Percentiles rank a stretch among this genome's conserved stretches.
Conservation (phyloP, 2,329 filamentous ascomycete genomes). For the Botryotinia narcissicola region DNA sequence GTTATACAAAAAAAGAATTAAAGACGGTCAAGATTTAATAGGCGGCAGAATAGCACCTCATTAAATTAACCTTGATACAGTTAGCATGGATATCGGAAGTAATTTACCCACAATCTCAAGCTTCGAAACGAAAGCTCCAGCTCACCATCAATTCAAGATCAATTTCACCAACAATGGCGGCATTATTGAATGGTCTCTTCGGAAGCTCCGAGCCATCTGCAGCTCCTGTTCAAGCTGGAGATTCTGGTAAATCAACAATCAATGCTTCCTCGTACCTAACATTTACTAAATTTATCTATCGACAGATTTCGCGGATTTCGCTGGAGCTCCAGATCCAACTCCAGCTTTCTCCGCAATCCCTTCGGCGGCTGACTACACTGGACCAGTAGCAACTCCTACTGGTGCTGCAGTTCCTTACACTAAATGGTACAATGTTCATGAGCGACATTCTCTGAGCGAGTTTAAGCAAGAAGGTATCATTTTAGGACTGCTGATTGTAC, state of each 20-base stretch:
- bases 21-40: neutral
- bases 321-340: conserved; percentile 68
- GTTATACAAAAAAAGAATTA: neutral
- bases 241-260: conserved; percentile 55
- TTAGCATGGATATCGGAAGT: neutral
- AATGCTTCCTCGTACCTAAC: neutral
- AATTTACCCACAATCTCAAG: conserved; percentile 11
- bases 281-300: conserved; percentile 23
- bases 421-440: conserved; percentile 96
- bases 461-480: conserved; percentile 87
- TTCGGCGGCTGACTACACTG: conserved; percentile 47
- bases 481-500: conserved; percentile 67
- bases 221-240: conserved; percentile 50
- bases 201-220: conserved; percentile 62
- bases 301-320: conserved; percentile 94
- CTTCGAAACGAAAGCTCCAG: conserved; percentile 22
- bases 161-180: conserved; percentile 34
- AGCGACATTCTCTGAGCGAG: conserved; percentile 78
- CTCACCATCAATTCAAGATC: conserved; percentile 18
- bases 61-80: neutral
- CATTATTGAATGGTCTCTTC: conserved; percentile 56
- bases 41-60: neutral
- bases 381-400: conserved; percentile 46
- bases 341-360: conserved; percentile 47
- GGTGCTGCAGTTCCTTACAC: conserved; percentile 67